Conservation (phyloP, 192 early-diverging fungal genomes). For the Backusella parvicylindrica region DNA sequence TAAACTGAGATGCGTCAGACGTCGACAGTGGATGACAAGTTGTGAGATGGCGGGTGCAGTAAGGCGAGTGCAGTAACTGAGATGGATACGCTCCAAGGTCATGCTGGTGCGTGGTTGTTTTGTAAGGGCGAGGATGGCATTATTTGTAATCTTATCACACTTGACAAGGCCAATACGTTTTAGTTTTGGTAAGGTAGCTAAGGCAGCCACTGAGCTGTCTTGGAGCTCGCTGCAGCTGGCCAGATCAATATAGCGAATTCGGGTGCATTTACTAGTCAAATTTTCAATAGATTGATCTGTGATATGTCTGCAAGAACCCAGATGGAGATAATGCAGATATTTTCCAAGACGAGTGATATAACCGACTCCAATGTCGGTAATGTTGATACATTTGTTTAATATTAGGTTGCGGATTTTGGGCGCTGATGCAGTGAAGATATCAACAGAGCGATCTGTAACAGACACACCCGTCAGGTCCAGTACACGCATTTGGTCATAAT, state of each 20-base stretch:
- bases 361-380: constrained; percentile 45
- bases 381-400: constrained; percentile 48
- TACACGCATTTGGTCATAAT: constrained; percentile 48
- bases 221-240: constrained; percentile 51
- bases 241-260: constrained; percentile 53
- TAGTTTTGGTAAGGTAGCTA: constrained; percentile 49
- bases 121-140: constrained; percentile 46
- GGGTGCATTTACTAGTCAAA: constrained; percentile 44
- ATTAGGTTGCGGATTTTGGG: constrained; percentile 50
- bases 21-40: constrained; percentile 44
- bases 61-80: constrained; percentile 50
- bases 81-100: constrained; percentile 51
- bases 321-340: constrained; percentile 54
- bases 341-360: constrained; percentile 45
- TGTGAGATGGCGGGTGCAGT: constrained; percentile 42
- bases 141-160: constrained; percentile 52
- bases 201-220: constrained; percentile 45
- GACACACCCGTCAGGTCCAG: constrained; percentile 47
- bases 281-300: constrained; percentile 47
- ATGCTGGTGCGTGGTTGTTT: constrained; percentile 38
- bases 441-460: constrained; percentile 45
- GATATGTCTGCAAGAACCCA: constrained; percentile 49
- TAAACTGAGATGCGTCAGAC: constrained; percentile 50
- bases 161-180: constrained; percentile 56
- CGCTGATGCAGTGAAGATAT: constrained; percentile 41